phyloP scores from a whole-genome alignment of 73 alveolate species.

The Symbiodinium natans region DNA sequence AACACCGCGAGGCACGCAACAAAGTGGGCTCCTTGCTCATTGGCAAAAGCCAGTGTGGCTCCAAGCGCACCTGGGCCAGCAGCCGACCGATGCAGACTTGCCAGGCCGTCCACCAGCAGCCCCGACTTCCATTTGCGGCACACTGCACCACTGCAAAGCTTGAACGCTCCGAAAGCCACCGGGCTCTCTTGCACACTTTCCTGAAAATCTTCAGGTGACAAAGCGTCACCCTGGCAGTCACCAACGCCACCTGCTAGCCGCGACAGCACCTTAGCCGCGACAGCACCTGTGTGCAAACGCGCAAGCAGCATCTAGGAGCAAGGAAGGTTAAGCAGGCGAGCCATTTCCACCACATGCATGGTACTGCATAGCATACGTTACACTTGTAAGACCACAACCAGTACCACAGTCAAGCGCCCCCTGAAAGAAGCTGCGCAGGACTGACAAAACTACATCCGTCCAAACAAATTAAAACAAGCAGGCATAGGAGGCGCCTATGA shows the following conservation, averaged over 20 bases:
- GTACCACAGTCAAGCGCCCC: no score
- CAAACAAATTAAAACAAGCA: no score
- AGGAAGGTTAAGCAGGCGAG: not conserved
- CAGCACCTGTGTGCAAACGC: no score
- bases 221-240: not conserved
- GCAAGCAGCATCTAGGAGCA: not conserved
- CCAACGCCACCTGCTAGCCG: conserved; percentile 21
- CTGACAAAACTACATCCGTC: no score
- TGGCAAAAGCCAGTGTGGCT: not conserved
- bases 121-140: not conserved
- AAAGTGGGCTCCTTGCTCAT: not conserved
- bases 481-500: no score
- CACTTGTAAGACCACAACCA: not conserved
- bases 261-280: conserved; percentile 7
- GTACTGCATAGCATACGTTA: not conserved
- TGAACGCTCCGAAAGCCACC: conserved; percentile 32
- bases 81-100: conserved; percentile 29
- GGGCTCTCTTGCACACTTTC: conserved; percentile 5
- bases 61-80: not conserved
- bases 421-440: no score
- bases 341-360: not conserved
- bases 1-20: conserved; percentile 19
- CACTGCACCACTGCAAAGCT: conserved; percentile 12
- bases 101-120: conserved; percentile 41
- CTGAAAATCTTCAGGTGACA: not conserved